A percentile compares a stretch with the other conserved stretches of the same genome.
These are phyloP conservation scores for Lepiota venenata DNA, from an alignment of 768 basidiomycete species.

Conservation along the genomic window DNA sequence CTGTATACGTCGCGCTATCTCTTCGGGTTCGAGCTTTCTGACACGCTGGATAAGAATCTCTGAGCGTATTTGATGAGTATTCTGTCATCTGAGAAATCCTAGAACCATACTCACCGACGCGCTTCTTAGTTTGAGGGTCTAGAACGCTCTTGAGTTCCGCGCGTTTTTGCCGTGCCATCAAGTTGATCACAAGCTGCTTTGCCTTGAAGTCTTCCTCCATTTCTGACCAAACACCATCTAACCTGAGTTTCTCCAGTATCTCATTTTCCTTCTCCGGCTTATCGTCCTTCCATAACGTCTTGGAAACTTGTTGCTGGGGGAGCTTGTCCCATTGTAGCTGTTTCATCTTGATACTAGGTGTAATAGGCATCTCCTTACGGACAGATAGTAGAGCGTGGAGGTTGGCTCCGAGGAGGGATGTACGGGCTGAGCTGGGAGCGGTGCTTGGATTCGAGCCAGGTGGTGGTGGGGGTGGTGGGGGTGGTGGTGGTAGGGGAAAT, in stretches of 20 bases:
- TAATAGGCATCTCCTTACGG: slow-evolving; percentile 83
- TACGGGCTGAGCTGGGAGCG: slow-evolving; percentile 48
- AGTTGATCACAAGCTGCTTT: slow-evolving; percentile 87
- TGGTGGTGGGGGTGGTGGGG: slow-evolving; percentile 38
- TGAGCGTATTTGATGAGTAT: slow-evolving; percentile 25
- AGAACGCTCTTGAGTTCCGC: slow-evolving; percentile 91
- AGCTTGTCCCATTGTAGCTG: slow-evolving; percentile 99
- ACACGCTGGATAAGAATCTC: slow-evolving; percentile 92
- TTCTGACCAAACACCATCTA: slow-evolving; percentile 87
- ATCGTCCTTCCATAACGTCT: slow-evolving; percentile 85
- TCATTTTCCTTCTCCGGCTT: slow-evolving; percentile 66
- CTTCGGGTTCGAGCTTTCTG: slow-evolving; percentile 80
- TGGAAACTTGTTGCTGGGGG: slow-evolving; percentile 79
- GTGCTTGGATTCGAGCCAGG: slow-evolving; percentile 31
- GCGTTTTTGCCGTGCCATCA: slow-evolving; percentile 82
- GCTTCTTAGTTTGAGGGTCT: slow-evolving; percentile 88
- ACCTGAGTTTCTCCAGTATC: slow-evolving; percentile 77
- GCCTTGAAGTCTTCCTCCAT: slow-evolving; percentile 99
- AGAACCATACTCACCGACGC: slow-evolving; percentile 65
- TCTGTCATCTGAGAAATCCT: neutral
- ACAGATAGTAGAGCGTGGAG: slow-evolving; percentile 52
- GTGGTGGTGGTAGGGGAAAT: slow-evolving; percentile 20
- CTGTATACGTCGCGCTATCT: slow-evolving; percentile 79
- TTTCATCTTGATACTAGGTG: slow-evolving; percentile 92
- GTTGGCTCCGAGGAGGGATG: slow-evolving; percentile 58